phyloP scores from a whole-genome alignment of 1,284 basidiomycete species.

The Irpex sp. region DNA sequence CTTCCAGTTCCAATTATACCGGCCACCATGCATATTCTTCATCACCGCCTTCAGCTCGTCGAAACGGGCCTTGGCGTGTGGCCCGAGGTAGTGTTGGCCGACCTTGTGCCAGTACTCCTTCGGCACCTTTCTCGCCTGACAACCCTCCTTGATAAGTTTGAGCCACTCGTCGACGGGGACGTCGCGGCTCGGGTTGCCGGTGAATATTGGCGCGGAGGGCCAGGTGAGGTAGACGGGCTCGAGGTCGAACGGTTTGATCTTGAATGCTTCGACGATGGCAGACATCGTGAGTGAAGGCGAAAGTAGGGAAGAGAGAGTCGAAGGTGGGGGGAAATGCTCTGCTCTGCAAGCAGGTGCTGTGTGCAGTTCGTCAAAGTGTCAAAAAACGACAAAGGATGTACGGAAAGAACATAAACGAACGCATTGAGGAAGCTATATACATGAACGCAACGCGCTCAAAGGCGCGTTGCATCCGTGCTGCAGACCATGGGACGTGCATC shows the following conservation, averaged over 20 bases:
- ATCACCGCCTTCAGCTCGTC: conserved; percentile 69
- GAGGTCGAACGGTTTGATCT: conserved; percentile 69
- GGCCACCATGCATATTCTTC: conserved; percentile 66
- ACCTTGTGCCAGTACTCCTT: conserved; percentile 78
- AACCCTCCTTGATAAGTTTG: conserved; percentile 61
- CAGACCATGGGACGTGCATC: background rate
- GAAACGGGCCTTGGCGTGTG: conserved; percentile 58
- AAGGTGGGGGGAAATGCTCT: background rate
- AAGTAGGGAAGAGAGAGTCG: background rate
- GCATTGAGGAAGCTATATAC: background rate
- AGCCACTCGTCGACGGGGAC: conserved; percentile 67
- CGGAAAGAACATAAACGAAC: background rate
- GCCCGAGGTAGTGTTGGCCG: conserved; percentile 67
- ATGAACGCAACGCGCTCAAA: background rate
- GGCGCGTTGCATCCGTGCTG: background rate
- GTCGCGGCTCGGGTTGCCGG: conserved; percentile 65
- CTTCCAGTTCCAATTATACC: conserved; percentile 77
- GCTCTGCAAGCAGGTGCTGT: background rate
- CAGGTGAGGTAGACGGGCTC: conserved; percentile 59
- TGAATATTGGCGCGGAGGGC: conserved; percentile 59
- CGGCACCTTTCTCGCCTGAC: conserved; percentile 61
- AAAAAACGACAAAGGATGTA: background rate
- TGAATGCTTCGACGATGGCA: conserved; percentile 66
- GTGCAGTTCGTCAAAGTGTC: background rate
- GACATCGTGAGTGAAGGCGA: conserved; percentile 8